Evolutionary conservation across 192 early-diverging fungal genomes (phyloP), one percentile per base, ranked within the genome.

Genomic region (Entrophospora sp.): DNA sequence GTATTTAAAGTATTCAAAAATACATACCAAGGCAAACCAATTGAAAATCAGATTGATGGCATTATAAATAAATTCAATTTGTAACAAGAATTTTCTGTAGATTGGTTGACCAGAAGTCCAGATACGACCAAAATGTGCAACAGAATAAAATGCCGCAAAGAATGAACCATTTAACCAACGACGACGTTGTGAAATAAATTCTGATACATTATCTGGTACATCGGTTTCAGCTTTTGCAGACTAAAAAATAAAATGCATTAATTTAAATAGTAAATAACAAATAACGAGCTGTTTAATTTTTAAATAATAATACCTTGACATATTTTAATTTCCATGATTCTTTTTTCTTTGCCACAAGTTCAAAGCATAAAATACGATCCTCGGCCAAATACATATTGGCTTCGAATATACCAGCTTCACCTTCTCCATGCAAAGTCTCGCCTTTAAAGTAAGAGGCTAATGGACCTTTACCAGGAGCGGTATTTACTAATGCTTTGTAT

Each of bases 91-190:
- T 60, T 91, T 91, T 40, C 89, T 84, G 38, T 77, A 69, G 38
- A 86, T 71, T 49, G 75, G 80, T 71, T 96, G 94, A 44, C 84
- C 83, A 2, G 85, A 85, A 38, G 80, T 72, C 75, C 87, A 88
- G 70, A 96, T 86, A 64, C 83, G 79, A 69, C 77, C 79, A 75
- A 82, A 90, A 73, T 94, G 83, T 5, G 77, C 79, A 40, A 90
- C 69, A 12, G 91, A 88, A 77, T 94, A 92, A 52, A 96, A 79
- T 25, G 83, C 84, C 1, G 94, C 94, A 77, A 96, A 96, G 83
- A 92, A 93, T 10, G 89, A 91, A 40, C 94, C 94, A 78, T 94
- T 92, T 60, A 91, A 84, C 95, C 95, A 98, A 73, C 95, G 86
- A 49, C 95, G 85, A 61, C 95, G 85, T 79, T 98, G 96, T 28